Evolutionary conservation across 2,329 filamentous ascomycete genomes (phyloP).

Genomic region (Hymenoscyphus linearis): DNA sequence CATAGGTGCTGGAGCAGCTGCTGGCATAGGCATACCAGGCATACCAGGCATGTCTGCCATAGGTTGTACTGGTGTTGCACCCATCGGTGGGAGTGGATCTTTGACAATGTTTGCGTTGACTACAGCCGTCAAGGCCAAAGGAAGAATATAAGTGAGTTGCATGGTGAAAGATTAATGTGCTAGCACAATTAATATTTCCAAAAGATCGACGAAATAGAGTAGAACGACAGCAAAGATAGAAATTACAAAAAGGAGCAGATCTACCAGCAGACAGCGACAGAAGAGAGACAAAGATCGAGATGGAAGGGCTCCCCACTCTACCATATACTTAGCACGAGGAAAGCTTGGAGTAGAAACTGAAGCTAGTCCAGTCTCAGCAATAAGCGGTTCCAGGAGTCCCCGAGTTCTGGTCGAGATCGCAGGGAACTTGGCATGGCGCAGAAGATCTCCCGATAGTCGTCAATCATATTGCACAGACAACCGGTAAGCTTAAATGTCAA

Average conservation of each 20-base stretch:
- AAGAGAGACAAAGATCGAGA: not conserved
- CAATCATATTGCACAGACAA: not conserved
- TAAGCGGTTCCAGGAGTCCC: not conserved
- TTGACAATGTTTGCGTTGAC: conserved; percentile 1
- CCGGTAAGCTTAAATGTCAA: conserved; percentile 4
- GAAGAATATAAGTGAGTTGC: conserved; percentile 7
- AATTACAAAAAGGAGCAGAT: conserved; percentile 3
- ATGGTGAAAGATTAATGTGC: conserved; percentile 2
- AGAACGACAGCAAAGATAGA: not conserved
- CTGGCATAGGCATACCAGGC: not conserved
- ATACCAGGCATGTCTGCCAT: not conserved
- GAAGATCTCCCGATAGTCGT: not conserved
- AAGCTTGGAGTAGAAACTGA: not conserved
- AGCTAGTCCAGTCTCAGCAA: conserved; percentile 2
- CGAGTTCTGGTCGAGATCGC: not conserved
- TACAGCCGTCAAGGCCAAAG: conserved; percentile 4
- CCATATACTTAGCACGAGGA: conserved; percentile 4
- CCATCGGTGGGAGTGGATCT: not conserved
- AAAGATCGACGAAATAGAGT: not conserved
- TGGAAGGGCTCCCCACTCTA: not conserved
- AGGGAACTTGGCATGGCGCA: not conserved
- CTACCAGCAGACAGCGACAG: conserved; percentile 3
- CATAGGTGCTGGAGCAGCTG: not conserved
- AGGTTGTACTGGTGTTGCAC: not conserved
- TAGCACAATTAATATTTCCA: not conserved